phyloP scores from a whole-genome alignment of 345 rosid genomes.

The Eucalyptus pauciflora region DNA sequence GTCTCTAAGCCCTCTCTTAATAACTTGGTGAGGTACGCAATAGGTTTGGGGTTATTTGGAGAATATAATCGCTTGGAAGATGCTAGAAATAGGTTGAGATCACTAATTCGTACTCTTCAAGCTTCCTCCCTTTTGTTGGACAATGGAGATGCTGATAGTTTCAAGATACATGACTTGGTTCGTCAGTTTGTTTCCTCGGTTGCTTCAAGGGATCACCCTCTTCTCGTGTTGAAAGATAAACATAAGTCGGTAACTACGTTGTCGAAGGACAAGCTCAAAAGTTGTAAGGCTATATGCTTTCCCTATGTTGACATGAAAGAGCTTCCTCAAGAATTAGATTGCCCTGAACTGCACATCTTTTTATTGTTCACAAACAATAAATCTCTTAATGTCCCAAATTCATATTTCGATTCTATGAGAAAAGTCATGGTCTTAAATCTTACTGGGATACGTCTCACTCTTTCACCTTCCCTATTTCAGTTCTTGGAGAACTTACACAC shows the following conservation, averaged over 20 bases:
- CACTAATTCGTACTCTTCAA: not conserved
- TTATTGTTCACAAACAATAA: not conserved
- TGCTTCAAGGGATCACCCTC: not conserved
- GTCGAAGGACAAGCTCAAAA: not conserved
- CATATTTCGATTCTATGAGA: not conserved
- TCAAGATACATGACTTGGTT: not conserved
- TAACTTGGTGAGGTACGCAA: not conserved
- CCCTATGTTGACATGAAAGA: not conserved
- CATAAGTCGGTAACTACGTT: not conserved
- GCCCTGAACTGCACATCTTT: not conserved
- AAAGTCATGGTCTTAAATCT: not conserved
- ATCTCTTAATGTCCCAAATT: not conserved
- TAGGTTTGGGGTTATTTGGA: not conserved
- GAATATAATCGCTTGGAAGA: not conserved
- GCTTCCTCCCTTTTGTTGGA: not conserved
- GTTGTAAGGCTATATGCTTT: not conserved
- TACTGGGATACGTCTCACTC: not conserved
- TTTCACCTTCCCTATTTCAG: not conserved
- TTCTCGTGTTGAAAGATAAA: not conserved
- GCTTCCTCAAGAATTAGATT: not conserved
- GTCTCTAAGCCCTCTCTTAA: not conserved
- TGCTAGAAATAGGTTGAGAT: not conserved
- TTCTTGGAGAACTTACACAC: not conserved
- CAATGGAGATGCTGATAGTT: not conserved
- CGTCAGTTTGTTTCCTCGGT: not conserved